Evolutionary conservation across 306 rosid genomes (phyloP).

Genomic region (Lotus japonicus): DNA sequence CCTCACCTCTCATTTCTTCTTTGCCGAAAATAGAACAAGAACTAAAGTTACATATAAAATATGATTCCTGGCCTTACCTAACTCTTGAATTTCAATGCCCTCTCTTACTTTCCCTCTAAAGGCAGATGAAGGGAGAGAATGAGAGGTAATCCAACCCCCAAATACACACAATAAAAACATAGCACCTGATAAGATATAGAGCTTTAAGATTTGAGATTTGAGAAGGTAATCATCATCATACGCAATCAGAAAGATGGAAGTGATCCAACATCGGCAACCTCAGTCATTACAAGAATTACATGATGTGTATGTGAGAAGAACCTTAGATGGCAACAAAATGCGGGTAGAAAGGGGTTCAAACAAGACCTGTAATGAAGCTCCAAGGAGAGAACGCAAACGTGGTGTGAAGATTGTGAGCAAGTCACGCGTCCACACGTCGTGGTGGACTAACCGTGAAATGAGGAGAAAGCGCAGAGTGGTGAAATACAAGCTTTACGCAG

Average conservation of each 20-base stretch:
- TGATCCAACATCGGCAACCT: background rate
- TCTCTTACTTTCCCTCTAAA: conserved; percentile 21
- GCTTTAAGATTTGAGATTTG: background rate
- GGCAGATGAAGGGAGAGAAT: conserved; percentile 13
- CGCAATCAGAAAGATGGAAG: conserved; percentile 18
- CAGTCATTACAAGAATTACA: background rate
- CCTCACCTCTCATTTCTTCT: conserved; percentile 9
- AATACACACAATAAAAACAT: background rate
- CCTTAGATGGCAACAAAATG: background rate
- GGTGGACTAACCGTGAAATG: conserved; percentile 40
- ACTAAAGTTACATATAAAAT: background rate
- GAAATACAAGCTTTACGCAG: conserved; percentile 37
- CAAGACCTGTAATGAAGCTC: background rate
- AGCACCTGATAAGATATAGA: no score
- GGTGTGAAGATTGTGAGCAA: background rate
- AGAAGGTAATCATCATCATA: background rate
- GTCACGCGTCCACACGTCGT: background rate
- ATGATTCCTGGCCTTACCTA: background rate
- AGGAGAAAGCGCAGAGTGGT: conserved; percentile 48
- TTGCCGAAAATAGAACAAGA: background rate
- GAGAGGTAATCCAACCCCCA: background rate
- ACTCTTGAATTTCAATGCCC: background rate
- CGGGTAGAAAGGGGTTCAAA: no score
- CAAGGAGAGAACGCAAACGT: background rate
- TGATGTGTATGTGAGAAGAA: background rate